A percentile compares a stretch with the other conserved stretches of the same genome.
Conservation (phyloP, 2,329 filamentous ascomycete species). For the Ophiostoma quercus region DNA sequence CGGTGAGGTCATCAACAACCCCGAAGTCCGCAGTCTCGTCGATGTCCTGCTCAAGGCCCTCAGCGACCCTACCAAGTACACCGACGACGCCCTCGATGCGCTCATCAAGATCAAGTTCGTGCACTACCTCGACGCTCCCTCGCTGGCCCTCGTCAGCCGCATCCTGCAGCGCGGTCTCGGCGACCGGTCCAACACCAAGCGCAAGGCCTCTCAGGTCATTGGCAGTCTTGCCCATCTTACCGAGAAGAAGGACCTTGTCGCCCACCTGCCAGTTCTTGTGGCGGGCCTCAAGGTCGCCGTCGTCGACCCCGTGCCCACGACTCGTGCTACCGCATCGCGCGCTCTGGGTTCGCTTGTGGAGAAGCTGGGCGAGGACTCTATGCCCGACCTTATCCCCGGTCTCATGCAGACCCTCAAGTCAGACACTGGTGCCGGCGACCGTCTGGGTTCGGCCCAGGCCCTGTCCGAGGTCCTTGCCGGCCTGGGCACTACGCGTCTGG, state of each 20-base stretch:
- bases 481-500: slow-evolving; percentile 82
- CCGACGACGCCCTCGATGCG: slow-evolving; percentile 85
- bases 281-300: slow-evolving; percentile 83
- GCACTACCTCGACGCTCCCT: slow-evolving; percentile 96
- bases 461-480: slow-evolving; percentile 94
- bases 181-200: slow-evolving; percentile 89
- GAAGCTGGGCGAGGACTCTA: slow-evolving; percentile 92
- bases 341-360: slow-evolving; percentile 95
- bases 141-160: slow-evolving; percentile 86
- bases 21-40: slow-evolving; percentile 90
- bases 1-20: slow-evolving; percentile 96
- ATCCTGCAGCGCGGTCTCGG: slow-evolving; percentile 89
- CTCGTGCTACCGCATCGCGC: slow-evolving; percentile 90
- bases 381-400: slow-evolving; percentile 94
- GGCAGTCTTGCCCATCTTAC: slow-evolving; percentile 95
- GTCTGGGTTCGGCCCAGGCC: slow-evolving; percentile 92
- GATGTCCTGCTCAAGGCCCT: slow-evolving; percentile 90
- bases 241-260: slow-evolving; percentile 86
- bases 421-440: slow-evolving; percentile 91
- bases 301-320: slow-evolving; percentile 93
- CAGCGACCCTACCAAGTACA: slow-evolving; percentile 95
- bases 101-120: slow-evolving; percentile 98
- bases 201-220: slow-evolving; percentile 95
- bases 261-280: slow-evolving; percentile 87
- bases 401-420: slow-evolving; percentile 98